Percentiles rank a stretch among this genome's conserved stretches.
These are phyloP conservation scores for Pyrenochaeta sp. DNA, from an alignment of 2,329 filamentous ascomycete genomes.

Conservation along the genomic window DNA sequence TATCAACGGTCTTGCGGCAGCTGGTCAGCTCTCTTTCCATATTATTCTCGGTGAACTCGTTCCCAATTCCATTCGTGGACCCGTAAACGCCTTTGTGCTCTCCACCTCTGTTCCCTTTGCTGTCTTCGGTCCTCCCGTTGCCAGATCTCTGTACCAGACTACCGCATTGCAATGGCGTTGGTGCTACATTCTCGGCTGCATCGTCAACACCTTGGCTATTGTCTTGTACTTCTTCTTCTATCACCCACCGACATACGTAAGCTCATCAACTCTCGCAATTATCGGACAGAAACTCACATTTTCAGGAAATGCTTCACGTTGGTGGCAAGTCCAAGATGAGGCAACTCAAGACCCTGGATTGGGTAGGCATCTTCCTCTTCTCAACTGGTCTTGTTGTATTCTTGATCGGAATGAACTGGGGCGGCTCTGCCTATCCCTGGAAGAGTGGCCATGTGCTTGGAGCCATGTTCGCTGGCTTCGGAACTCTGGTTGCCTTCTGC, in stretches of 20 bases:
- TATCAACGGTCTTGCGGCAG: slow-evolving; percentile 49
- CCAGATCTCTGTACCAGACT: slow-evolving; percentile 38
- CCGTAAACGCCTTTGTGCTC: slow-evolving; percentile 46
- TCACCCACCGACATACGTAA: slow-evolving; percentile 42
- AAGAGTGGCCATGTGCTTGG: slow-evolving; percentile 44
- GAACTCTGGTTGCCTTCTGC: slow-evolving; percentile 41
- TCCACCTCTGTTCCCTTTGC: slow-evolving; percentile 39
- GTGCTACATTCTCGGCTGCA: slow-evolving; percentile 40
- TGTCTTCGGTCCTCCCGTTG: slow-evolving; percentile 40
- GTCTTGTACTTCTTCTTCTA: slow-evolving; percentile 48
- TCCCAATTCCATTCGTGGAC: slow-evolving; percentile 39
- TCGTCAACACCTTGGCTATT: slow-evolving; percentile 38
- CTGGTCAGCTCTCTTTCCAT: slow-evolving; percentile 50
- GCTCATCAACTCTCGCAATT: background rate
- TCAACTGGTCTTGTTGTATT: slow-evolving; percentile 55
- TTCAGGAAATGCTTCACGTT: slow-evolving; percentile 44
- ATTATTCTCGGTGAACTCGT: slow-evolving; percentile 50
- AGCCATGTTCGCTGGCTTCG: slow-evolving; percentile 42
- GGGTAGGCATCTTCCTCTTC: slow-evolving; percentile 56
- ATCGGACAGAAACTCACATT: background rate
- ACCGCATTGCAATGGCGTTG: slow-evolving; percentile 42
- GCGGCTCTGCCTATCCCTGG: slow-evolving; percentile 47
- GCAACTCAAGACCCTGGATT: slow-evolving; percentile 53
- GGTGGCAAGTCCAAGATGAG: slow-evolving; percentile 45
- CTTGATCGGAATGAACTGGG: slow-evolving; percentile 57